A percentile compares a stretch with the other conserved stretches of the same genome.
These are phyloP conservation scores for Fusarium sp. DNA, from an alignment of 2,329 filamentous ascomycete species.

Conservation along the genomic window DNA sequence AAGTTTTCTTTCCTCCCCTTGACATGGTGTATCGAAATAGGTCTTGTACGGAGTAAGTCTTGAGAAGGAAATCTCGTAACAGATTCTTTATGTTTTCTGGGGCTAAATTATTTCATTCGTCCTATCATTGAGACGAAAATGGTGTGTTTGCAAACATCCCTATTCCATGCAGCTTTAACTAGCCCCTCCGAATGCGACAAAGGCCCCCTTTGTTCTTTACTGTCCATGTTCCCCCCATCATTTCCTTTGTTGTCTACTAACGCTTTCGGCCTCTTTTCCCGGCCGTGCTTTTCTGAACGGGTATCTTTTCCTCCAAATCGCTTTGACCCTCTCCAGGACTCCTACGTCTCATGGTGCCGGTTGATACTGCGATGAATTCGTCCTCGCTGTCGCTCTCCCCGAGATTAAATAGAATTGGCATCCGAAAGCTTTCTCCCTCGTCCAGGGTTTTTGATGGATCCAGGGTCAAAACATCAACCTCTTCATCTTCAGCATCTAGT, in stretches of 20 bases:
- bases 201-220: constrained; percentile 30
- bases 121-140: constrained; percentile 10
- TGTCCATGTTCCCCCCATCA: not conserved
- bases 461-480: constrained; percentile 86
- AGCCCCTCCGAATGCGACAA: constrained; percentile 15
- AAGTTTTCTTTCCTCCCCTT: not conserved
- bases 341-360: constrained; percentile 86
- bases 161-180: constrained; percentile 22
- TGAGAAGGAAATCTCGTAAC: not conserved
- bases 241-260: constrained; percentile 29
- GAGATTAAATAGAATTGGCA: constrained; percentile 93
- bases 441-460: constrained; percentile 70
- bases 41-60: not conserved
- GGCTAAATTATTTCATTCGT: not conserved
- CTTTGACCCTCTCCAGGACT: constrained; percentile 79
- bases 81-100: not conserved
- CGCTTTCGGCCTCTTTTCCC: constrained; percentile 52
- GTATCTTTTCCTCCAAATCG: constrained; percentile 55
- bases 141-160: constrained; percentile 8
- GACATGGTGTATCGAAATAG: not conserved
- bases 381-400: constrained; percentile 96
- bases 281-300: constrained; percentile 50
- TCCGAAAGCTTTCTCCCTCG: constrained; percentile 74
- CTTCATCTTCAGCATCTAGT: constrained; percentile 90
- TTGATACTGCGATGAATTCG: constrained; percentile 74